Percentiles rank a stretch among this genome's conserved stretches.
These are phyloP conservation scores for Trichoderma polysporum DNA, from an alignment of 2,329 filamentous ascomycete species.

Conservation along the genomic window DNA sequence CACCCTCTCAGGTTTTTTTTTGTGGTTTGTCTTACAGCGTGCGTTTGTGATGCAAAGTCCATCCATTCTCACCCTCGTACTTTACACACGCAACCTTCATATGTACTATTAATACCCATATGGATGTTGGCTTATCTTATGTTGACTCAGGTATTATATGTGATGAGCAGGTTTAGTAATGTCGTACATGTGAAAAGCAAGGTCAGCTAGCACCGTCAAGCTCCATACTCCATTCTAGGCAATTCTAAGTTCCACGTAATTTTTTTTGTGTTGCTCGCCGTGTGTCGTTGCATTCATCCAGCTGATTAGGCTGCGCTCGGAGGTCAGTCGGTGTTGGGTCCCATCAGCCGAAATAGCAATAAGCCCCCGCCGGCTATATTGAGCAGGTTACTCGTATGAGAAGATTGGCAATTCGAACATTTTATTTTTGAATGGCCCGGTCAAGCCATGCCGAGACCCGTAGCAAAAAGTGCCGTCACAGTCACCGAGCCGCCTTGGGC, in stretches of 20 bases:
- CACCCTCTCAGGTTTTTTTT: background rate
- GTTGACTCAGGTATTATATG: background rate
- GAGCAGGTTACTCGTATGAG: background rate
- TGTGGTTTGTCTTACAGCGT: background rate
- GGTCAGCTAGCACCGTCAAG: background rate
- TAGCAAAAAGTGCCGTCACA: background rate
- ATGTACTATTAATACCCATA: background rate
- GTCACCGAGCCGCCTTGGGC: background rate
- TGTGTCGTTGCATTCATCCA: background rate
- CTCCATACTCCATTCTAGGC: background rate
- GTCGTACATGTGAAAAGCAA: background rate
- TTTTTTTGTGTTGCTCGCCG: background rate
- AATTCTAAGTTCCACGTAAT: background rate
- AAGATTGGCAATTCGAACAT: background rate
- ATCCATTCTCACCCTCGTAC: background rate
- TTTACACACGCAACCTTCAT: background rate
- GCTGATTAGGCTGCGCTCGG: background rate
- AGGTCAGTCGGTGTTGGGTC: constrained; percentile 12
- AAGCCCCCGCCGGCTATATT: constrained; percentile 2
- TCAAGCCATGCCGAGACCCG: background rate
- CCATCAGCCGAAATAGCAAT: constrained; percentile 11
- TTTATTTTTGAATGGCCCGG: background rate
- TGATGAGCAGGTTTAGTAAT: background rate
- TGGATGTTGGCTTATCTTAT: background rate
- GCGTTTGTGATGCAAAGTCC: background rate